A percentile compares a stretch with the other conserved stretches of the same genome.
These are phyloP conservation scores for Lactifluus rugatus DNA, from an alignment of 768 basidiomycete genomes.

Conservation along the genomic window DNA sequence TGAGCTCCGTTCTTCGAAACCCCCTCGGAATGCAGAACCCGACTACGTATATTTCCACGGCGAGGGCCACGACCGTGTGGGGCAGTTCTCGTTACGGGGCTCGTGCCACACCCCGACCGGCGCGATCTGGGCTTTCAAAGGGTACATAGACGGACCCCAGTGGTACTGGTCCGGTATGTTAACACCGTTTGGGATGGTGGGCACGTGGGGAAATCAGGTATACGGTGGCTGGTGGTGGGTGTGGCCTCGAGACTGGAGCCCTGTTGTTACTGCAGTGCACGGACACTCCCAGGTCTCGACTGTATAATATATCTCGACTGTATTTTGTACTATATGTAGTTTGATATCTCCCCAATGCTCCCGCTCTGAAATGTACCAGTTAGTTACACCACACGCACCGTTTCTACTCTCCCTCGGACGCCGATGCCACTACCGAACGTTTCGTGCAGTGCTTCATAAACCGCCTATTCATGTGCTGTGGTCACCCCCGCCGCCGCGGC, in stretches of 20 bases:
- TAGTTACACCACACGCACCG: too few relatives aligned
- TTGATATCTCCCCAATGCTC: too few relatives aligned
- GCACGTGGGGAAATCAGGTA: neutral
- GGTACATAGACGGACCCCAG: neutral
- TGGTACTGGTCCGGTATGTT: neutral
- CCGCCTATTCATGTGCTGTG: too few relatives aligned
- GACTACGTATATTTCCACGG: neutral
- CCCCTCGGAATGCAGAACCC: neutral
- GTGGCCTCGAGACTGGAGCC: slow-evolving; percentile 11
- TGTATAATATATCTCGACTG: too few relatives aligned
- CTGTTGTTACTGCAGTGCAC: neutral
- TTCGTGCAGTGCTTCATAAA: neutral
- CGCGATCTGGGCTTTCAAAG: neutral
- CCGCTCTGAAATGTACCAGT: too few relatives aligned
- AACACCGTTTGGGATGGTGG: slow-evolving; percentile 12
- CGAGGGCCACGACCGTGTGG: neutral
- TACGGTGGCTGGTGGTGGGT: slow-evolving; percentile 6
- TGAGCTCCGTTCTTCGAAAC: neutral
- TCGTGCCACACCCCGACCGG: neutral
- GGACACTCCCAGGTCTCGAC: too few relatives aligned
- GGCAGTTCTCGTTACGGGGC: neutral
- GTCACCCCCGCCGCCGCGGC: too few relatives aligned
- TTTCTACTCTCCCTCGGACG: too few relatives aligned
- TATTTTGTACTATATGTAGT: too few relatives aligned
- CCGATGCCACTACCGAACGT: too few relatives aligned